Base-by-base conservation (phyloP, 805 yeast species). In the Metschnikowia reukaufii region DNA sequence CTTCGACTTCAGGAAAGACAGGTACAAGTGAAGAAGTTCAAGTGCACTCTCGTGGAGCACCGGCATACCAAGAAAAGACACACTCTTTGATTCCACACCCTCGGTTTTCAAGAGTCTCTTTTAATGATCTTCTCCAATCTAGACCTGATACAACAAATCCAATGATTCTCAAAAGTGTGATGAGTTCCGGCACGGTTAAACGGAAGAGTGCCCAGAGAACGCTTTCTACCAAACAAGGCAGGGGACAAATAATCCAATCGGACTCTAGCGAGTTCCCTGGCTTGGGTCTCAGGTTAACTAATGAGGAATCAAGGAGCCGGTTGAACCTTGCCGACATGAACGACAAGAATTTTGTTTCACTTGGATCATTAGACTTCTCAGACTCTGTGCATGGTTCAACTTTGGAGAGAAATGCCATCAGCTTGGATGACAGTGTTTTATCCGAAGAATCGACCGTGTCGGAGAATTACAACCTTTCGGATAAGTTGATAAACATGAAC, bases 31-130 rank as follows among this genome's bases (percentile, higher is more conserved):
- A 25, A 23, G 20, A 25, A 4, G 18, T 2, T 15, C 32, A 37
- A 8, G 15, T 13, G n/a, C 5, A 36, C 15, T 18, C 29, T 2
- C 16, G 16, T 17, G 23, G 12, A 15, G 7, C 17, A 18, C 29
- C 32, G 6, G 9, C 36, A 10, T 29, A 9, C 4, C 23, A 18
- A 7, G 47, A 33, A 17, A 44, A 27, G 42, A 52, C 33, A 7
- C 47, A 37, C 18, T 40, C 39, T 7, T 57, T 68, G 43, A 66
- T 70, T 31, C 77, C 77, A 6, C 72, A 73, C 42, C 76, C 76
- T 9, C 56, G 72, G 30, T 73, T 73, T 45, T 73, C 77, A 0
- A 60, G 68, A 31, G 62, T 73, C 42, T 71, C 77, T 0, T 69
- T 73, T 55, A 70, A 70, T 41, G 75, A 72, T 2, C 55, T 72